Base-by-base conservation (phyloP, 176 grass and related monocot genomes). In the Triticum dicoccoides region DNA sequence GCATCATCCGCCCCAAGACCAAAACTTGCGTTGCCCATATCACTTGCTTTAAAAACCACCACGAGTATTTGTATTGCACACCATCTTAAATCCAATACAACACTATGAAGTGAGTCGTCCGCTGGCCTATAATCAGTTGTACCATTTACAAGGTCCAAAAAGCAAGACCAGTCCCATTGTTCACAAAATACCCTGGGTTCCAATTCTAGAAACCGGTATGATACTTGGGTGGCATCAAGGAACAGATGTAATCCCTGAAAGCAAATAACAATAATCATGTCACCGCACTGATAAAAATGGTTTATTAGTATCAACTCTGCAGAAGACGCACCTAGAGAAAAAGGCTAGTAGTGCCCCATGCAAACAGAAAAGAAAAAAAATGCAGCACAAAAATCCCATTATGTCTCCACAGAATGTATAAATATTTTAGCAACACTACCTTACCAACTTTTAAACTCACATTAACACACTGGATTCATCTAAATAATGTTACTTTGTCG, bases 131-230 rank as follows among this genome's bases (percentile, higher is more conserved):
- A 75, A 78, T 91, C 80, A 79, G 81, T 58, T 66, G 87, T 75
- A 66, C 61, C 73, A 80, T 94, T 80, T 73, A 92, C 76, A 59
- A 95, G 84, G 73, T 95, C 90, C 83, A 95, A 84, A 83, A 94
- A 88, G 85, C 90, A 98, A 76, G 96, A 94, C 93, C 93, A 98
- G 58, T 98, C 88, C 96, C 96, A 98, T 82, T 92, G 68, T 67
- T 86, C 93, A 86, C 86, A 83, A 82, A 94, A 95, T 76, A 95
- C 64, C 82, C 84, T 62, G 9, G 91, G 91, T 24, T 98, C 96
- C 90, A 94, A 88, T 61, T 65, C 83, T 49, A 95, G 86, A 86
- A 98, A 92, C 84, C 96, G 93, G 45, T 95, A 95, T 51, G 96
- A 92, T 59, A 95, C 39, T 65, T 78, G 88, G 65, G 83, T 76